phyloP scores from a whole-genome alignment of 1,139 yeast species.

The Yamadazyma atlantica region DNA sequence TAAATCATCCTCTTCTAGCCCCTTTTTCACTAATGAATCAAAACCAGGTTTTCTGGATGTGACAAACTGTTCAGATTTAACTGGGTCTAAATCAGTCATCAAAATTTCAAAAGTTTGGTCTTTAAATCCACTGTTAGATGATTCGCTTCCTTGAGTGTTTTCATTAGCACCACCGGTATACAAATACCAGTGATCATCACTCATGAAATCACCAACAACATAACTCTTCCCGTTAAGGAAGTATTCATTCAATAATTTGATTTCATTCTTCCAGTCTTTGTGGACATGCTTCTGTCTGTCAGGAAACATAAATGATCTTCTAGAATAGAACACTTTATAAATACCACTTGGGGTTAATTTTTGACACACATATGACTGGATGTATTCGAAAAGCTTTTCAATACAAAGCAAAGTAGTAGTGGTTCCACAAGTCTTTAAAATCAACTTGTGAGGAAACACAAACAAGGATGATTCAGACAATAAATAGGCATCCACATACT shows the following conservation, averaged over 20 bases:
- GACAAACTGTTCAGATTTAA: slow-evolving; percentile 59
- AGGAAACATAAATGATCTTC: slow-evolving; percentile 93
- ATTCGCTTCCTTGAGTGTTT: not conserved
- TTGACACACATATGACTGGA: slow-evolving; percentile 15
- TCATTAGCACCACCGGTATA: slow-evolving; percentile 55
- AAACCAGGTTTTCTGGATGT: slow-evolving; percentile 58
- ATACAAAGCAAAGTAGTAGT: slow-evolving; percentile 86
- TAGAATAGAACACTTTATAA: slow-evolving; percentile 79
- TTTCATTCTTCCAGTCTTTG: slow-evolving; percentile 81
- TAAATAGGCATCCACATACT: slow-evolving; percentile 75
- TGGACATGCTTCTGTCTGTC: slow-evolving; percentile 80
- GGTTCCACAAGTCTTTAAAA: slow-evolving; percentile 94
- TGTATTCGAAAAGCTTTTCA: slow-evolving; percentile 55
- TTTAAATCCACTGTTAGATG: slow-evolving; percentile 4
- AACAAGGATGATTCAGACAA: slow-evolving; percentile 88
- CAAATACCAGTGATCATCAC: slow-evolving; percentile 88
- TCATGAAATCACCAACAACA: slow-evolving; percentile 71
- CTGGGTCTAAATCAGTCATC: slow-evolving; percentile 80
- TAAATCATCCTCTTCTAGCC: slow-evolving; percentile 58
- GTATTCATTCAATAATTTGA: slow-evolving; percentile 60
- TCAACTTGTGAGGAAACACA: slow-evolving; percentile 81
- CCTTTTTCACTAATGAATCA: slow-evolving; percentile 30
- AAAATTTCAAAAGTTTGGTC: slow-evolving; percentile 88
- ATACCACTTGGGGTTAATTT: slow-evolving; percentile 35
- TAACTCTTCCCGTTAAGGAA: slow-evolving; percentile 70